Evolutionary conservation across 371 early-diverging fungal genomes (phyloP), one percentile per base, ranked within the genome.

Genomic region (Rhizopus delemar): DNA sequence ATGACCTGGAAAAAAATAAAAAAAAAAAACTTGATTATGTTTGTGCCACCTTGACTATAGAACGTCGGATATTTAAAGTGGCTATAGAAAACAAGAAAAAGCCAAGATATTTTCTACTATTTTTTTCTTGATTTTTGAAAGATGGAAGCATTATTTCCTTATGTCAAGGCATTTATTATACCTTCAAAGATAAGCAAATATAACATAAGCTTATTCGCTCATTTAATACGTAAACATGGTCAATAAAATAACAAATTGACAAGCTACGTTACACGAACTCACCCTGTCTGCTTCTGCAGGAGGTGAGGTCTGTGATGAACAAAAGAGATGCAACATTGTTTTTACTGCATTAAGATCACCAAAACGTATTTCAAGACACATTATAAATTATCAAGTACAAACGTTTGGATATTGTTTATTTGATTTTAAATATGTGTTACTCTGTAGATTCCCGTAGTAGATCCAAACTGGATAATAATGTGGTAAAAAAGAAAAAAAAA

Each of bases 381-480:
- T 75, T 8, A 12, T 65, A 33, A 63, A 63, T 15, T 53, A 57
- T 41, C 38, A 63, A 54, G 71, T 75, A 63, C 2, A 22, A 22
- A 22, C 22, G 22, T 22, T 22, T 22, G 22, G 2, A 22, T 22
- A 22, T 22, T 22, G 22, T 22, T 22, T 22, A 22, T 22, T 22
- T 22, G 0, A 2, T 22, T 22, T 22, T 22, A 22, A 22, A 22
- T 22, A 11, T 32, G 31, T 16, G 4, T 51, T 29, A 28, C 8
- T 43, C 4, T n/a, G 5, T 36, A 66, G 66, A 45, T 62, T 13
- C 74, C 74, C 13, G 61, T 74, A 11, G 33, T 71, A 8, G 55
- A 63, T 48, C 46, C 66, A 13, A 57, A 77, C 22, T 77, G 77
- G 77, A n/a, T 77, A 29, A 62, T 60, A 16, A 67, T 68, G 28